Percentiles rank a stretch among this genome's conserved stretches.
Evolutionary conservation across 495 filamentous ascomycete genomes (phyloP).

Genomic region (Talaromyces borbonicus): DNA sequence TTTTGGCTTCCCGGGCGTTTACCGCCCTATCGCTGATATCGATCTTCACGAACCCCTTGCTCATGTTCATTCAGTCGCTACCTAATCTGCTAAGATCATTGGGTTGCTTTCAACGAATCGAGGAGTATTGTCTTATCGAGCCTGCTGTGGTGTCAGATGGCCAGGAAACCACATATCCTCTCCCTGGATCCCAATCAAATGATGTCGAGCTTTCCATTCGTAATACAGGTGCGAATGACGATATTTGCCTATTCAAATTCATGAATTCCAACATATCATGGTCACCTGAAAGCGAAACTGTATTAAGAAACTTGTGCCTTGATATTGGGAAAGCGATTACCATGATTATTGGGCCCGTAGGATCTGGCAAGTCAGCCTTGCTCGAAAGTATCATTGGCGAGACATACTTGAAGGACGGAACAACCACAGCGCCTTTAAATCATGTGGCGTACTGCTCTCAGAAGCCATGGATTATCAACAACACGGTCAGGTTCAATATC

Average conservation of each 20-base stretch:
- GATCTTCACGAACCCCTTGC: conserved; percentile 20
- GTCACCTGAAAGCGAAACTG: conserved; percentile 32
- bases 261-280: conserved; percentile 41
- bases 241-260: too few species aligned
- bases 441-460: conserved; percentile 44
- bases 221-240: too few species aligned
- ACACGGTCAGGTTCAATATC: conserved; percentile 48
- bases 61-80: conserved; percentile 17
- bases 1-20: conserved; percentile 31
- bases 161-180: too few species aligned
- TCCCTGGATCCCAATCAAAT: too few species aligned
- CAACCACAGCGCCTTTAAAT: conserved; percentile 21
- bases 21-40: conserved; percentile 27
- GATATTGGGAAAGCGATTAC: conserved; percentile 27
- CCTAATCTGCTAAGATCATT: conserved; percentile 13
- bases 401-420: conserved; percentile 31
- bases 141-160: too few species aligned
- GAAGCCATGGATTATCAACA: conserved; percentile 46
- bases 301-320: conserved; percentile 31
- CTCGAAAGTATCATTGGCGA: conserved; percentile 16
- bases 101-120: conserved; percentile 22
- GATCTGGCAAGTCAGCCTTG: conserved; percentile 22
- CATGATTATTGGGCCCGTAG: conserved; percentile 15
- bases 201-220: too few species aligned
- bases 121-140: conserved; percentile 17